These are phyloP conservation scores for Arachnopeziza araneosa DNA, from an alignment of 2,329 filamentous ascomycete genomes.

Conservation along the genomic window DNA sequence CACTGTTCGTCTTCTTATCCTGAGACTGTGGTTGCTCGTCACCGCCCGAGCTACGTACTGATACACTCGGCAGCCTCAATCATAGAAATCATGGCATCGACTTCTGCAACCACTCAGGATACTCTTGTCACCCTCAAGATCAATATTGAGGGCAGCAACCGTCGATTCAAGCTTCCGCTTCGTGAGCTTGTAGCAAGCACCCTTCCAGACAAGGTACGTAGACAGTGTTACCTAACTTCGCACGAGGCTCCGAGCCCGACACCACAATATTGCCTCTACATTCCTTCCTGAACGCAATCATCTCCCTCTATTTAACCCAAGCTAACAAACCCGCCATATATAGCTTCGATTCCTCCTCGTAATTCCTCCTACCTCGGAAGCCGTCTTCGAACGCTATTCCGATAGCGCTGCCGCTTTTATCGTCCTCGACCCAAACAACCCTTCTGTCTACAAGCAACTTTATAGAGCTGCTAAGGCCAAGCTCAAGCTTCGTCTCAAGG, in stretches of 20 bases:
- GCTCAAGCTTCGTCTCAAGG: slow-evolving; percentile 87
- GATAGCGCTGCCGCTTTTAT: slow-evolving; percentile 84
- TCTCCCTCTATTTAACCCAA: not conserved
- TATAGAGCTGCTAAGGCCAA: slow-evolving; percentile 97
- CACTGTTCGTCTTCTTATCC: slow-evolving; percentile 15
- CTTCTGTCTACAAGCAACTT: slow-evolving; percentile 89
- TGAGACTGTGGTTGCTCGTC: slow-evolving; percentile 21
- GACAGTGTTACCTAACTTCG: slow-evolving; percentile 2
- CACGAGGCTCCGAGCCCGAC: slow-evolving; percentile 16
- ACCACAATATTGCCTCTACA: not conserved
- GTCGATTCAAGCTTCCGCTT: slow-evolving; percentile 84
- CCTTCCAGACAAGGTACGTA: slow-evolving; percentile 76
- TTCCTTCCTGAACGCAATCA: not conserved
- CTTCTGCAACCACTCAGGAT: slow-evolving; percentile 43
- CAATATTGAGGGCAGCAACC: slow-evolving; percentile 66
- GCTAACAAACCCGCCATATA: slow-evolving; percentile 23
- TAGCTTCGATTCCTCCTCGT: slow-evolving; percentile 67
- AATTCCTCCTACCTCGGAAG: slow-evolving; percentile 55
- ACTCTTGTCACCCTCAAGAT: slow-evolving; percentile 84
- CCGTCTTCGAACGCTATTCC: slow-evolving; percentile 86
- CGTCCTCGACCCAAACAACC: slow-evolving; percentile 69
- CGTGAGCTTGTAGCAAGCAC: slow-evolving; percentile 70
- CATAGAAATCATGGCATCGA: slow-evolving; percentile 26
- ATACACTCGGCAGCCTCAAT: slow-evolving; percentile 10
- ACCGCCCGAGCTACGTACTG: slow-evolving; percentile 22